phyloP scores from a whole-genome alignment of 441 rosid species.

The Eruca vesicaria region DNA sequence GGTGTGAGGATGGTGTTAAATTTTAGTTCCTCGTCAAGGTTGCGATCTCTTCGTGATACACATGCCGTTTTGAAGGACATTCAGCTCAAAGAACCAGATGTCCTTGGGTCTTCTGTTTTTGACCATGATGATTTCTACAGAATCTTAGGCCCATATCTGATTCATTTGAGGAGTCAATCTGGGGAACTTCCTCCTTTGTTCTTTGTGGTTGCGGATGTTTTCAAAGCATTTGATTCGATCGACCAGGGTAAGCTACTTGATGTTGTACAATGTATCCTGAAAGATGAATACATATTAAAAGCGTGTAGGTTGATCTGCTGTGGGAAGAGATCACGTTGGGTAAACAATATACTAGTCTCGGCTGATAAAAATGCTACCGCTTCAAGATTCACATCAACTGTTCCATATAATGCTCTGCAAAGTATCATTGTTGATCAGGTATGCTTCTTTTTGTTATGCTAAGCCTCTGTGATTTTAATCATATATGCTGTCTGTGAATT shows the following conservation, averaged over 20 bases:
- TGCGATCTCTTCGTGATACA: conserved; percentile 56
- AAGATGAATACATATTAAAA: conserved; percentile 51
- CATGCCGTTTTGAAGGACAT: conserved; percentile 77
- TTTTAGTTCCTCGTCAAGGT: conserved; percentile 60
- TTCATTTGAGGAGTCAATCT: conserved; percentile 51
- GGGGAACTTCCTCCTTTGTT: conserved; percentile 47
- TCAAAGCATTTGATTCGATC: conserved; percentile 85
- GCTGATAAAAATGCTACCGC: conserved; percentile 25
- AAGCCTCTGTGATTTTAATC: neutral
- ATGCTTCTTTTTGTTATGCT: conserved; percentile 13
- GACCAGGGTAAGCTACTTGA: conserved; percentile 68
- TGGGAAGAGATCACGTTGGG: conserved; percentile 50
- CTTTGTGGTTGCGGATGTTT: conserved; percentile 79
- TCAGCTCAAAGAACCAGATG: conserved; percentile 62
- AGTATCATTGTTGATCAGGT: conserved; percentile 66
- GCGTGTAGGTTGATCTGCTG: conserved; percentile 51
- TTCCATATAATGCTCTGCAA: conserved; percentile 43
- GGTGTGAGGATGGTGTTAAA: conserved; percentile 72
- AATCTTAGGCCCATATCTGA: conserved; percentile 62
- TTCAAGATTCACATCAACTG: conserved; percentile 40
- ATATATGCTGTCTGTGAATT: neutral
- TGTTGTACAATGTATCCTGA: conserved; percentile 51
- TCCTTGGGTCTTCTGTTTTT: conserved; percentile 81
- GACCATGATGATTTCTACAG: conserved; percentile 80
- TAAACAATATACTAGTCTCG: conserved; percentile 39